Base-by-base conservation (phyloP, 441 rosid species). In the Metrosideros polymorpha region DNA sequence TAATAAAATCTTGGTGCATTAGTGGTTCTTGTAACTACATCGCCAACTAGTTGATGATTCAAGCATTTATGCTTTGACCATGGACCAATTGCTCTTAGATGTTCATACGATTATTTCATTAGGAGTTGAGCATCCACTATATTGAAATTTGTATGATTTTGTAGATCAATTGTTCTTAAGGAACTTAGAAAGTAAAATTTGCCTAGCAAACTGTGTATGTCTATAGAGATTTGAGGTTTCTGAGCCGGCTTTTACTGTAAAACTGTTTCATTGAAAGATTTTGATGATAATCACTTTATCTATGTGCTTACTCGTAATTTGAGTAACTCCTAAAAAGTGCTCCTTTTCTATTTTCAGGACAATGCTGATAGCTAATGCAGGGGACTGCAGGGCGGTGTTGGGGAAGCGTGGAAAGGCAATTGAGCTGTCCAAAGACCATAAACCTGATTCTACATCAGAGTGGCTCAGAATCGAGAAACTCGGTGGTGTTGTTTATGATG, bases 351-450 rank as follows among this genome's bases (percentile, higher is more conserved):
- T 32, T 53, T 53, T 8, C 61, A 83, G 84, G 30, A 53, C 43
- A 83, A 35, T 83, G 66, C 29, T 85, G 63, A 59, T 85, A 51
- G 87, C 84, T 52, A 85, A 85, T 85, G 87, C 84, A 15, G 87
- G 87, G 35, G 87, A 85, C 56, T 77, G 18, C 47, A 55, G 87
- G 54, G 87, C 87, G 1, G 87, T 85, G 17, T 9, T 85, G 66
- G 75, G 87, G 18, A 71, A 66, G 66, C 75, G 75, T 51, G 87
- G 87, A n/a, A 39, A 29, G 56, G 84, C 84, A 63, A 45, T 85
- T 54, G 76, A 85, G 52, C 52, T 85, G 50, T 85, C 87, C 14
- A 83, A 6, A 17, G 87, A 85, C 52, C 87, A 85, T 79, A 77
- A 55, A 22, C 87, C 87, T 15, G 43, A 47, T 35, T 85, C 57